phyloP scores from a whole-genome alignment of 169 alveolate genomes.

The Plasmodium ovale region DNA sequence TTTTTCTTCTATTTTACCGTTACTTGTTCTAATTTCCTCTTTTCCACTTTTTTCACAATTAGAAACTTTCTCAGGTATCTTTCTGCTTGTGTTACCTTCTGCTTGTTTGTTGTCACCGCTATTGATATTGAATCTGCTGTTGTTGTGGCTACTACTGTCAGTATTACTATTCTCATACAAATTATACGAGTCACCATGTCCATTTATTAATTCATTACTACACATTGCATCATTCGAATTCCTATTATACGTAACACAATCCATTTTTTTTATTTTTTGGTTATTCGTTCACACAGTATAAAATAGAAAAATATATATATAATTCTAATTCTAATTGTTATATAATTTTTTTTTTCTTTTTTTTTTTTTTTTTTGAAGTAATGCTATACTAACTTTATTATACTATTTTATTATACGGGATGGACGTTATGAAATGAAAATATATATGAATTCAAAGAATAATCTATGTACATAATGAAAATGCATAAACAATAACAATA shows the following conservation, averaged over 20 bases:
- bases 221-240: conserved; percentile 12
- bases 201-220: conserved; percentile 24
- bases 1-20: conserved; percentile 17
- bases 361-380: conserved; percentile 2
- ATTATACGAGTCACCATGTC: conserved; percentile 1
- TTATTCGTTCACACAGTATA: not conserved
- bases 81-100: conserved; percentile 13
- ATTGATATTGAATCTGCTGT: not conserved
- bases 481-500: conserved; percentile 19
- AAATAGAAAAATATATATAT: conserved; percentile 5
- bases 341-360: not conserved
- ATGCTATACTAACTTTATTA: conserved; percentile 1
- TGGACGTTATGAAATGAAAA: conserved; percentile 12
- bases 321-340: not conserved
- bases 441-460: conserved; percentile 13
- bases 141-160: not conserved
- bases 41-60: conserved; percentile 18
- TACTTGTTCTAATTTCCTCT: conserved; percentile 17
- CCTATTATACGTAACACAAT: conserved; percentile 46
- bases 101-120: conserved; percentile 4
- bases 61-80: not conserved
- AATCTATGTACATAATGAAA: conserved; percentile 2
- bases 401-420: conserved; percentile 6
- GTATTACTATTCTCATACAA: not conserved
- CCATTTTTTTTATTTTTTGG: conserved; percentile 20